Conservation (phyloP, 2,329 filamentous ascomycete genomes). For the Fusarium mangiferae region DNA sequence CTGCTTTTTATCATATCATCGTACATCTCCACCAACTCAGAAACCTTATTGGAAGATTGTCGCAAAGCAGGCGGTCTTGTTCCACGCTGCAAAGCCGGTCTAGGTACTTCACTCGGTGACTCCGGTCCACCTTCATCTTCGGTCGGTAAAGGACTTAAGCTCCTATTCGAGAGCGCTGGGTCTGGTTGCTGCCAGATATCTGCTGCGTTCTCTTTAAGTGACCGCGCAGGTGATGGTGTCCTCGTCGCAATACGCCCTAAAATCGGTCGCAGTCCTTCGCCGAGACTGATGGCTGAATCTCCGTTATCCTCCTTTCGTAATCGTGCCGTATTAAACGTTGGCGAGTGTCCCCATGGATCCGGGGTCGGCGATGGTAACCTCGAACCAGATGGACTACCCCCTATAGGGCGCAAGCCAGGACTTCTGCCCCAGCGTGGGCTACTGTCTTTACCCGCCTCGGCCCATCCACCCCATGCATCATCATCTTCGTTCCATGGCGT, state of each 20-base stretch:
- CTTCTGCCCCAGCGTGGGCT: constrained; percentile 49
- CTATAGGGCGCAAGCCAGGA: constrained; percentile 46
- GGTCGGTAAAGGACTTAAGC: constrained; percentile 14
- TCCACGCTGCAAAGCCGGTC: constrained; percentile 24
- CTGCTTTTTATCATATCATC: constrained; percentile 55
- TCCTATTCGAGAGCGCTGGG: constrained; percentile 11
- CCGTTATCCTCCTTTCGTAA: constrained; percentile 33
- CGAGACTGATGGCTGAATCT: constrained; percentile 47
- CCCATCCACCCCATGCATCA: constrained; percentile 52
- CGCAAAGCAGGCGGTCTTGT: constrained; percentile 22
- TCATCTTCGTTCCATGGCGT: constrained; percentile 50
- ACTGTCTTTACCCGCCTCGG: constrained; percentile 41
- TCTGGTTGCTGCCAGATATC: constrained; percentile 35
- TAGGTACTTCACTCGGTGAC: constrained; percentile 34
- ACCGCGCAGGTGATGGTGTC: constrained; percentile 16
- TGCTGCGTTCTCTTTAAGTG: constrained; percentile 27
- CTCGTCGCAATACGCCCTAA: constrained; percentile 16
- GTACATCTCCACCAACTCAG: constrained; percentile 61
- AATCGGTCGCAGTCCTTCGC: constrained; percentile 33
- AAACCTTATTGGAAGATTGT: constrained; percentile 57
- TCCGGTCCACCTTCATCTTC: constrained; percentile 23
- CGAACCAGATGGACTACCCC: constrained; percentile 39
- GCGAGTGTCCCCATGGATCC: constrained; percentile 42
- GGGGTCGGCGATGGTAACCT: constrained; percentile 45
- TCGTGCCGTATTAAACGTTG: constrained; percentile 27